Conservation (phyloP, 495 filamentous ascomycete genomes). For the Penicilliopsis zonata region DNA sequence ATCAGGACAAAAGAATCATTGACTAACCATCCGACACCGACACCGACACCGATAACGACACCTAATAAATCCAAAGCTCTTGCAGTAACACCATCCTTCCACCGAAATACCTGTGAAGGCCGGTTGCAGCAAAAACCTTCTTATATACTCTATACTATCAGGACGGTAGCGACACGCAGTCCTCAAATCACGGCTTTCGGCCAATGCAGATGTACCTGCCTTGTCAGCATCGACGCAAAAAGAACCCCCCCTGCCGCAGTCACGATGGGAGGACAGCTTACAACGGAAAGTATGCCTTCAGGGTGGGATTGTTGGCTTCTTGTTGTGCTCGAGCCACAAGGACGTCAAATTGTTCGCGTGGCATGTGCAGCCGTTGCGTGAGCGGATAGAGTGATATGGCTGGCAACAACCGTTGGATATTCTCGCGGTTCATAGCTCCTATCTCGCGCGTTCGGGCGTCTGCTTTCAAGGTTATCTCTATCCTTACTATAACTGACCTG, state of each 20-base stretch:
- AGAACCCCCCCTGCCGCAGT: not conserved
- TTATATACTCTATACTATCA: too few relatives aligned
- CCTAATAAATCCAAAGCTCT: too few relatives aligned
- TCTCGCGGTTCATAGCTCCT: conserved; percentile 47
- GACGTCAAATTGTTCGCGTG: conserved; percentile 46
- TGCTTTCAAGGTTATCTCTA: conserved; percentile 16
- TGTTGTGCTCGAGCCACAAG: conserved; percentile 53
- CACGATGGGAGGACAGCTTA: conserved; percentile 26
- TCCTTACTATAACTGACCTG: not conserved
- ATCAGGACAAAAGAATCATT: too few relatives aligned
- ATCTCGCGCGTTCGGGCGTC: conserved; percentile 50
- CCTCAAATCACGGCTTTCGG: conserved; percentile 26
- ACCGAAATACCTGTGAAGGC: too few relatives aligned
- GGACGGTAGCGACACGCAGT: not conserved
- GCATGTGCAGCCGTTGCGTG: conserved; percentile 45
- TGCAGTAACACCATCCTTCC: too few relatives aligned
- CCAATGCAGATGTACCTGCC: conserved; percentile 48
- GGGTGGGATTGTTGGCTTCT: conserved; percentile 50
- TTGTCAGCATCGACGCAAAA: conserved; percentile 8
- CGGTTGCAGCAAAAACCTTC: too few relatives aligned
- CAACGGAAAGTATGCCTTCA: conserved; percentile 71
- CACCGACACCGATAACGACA: too few relatives aligned
- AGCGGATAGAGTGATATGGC: conserved; percentile 54
- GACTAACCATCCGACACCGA: too few relatives aligned
- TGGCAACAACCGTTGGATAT: conserved; percentile 46